phyloP scores from a whole-genome alignment of 495 filamentous ascomycete genomes.

The Aspergillus coremiiformis region DNA sequence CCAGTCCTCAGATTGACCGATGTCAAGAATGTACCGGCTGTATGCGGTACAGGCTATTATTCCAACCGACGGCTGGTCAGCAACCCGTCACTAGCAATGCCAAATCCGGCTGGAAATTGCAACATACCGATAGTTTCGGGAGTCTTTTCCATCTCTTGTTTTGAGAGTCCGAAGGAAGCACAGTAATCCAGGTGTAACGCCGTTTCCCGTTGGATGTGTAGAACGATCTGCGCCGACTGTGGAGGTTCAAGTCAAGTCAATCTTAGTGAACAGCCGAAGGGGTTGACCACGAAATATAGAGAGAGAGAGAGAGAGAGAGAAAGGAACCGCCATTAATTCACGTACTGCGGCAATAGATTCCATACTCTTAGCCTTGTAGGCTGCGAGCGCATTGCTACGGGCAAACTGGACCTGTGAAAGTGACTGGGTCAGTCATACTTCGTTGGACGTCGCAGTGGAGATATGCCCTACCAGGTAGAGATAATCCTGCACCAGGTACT shows the following conservation, averaged over 20 bases:
- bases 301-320: too few species aligned
- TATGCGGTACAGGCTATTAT: slow-evolving; percentile 39
- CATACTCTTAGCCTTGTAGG: slow-evolving; percentile 72
- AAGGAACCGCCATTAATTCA: background rate
- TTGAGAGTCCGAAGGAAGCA: slow-evolving; percentile 67
- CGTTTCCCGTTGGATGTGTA: slow-evolving; percentile 72
- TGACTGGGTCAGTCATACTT: background rate
- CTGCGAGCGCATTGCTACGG: slow-evolving; percentile 71
- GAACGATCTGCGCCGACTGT: slow-evolving; percentile 62
- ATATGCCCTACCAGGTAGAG: slow-evolving; percentile 61
- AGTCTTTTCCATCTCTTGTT: slow-evolving; percentile 60
- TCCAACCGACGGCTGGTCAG: background rate
- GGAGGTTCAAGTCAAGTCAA: background rate
- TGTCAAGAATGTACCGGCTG: slow-evolving; percentile 75
- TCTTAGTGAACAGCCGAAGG: background rate
- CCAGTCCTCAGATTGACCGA: slow-evolving; percentile 81
- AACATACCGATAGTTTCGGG: slow-evolving; percentile 65
- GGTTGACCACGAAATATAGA: background rate
- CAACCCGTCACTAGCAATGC: slow-evolving; percentile 34
- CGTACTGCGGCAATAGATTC: slow-evolving; percentile 60
- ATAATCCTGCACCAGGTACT: slow-evolving; percentile 86
- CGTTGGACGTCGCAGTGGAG: background rate
- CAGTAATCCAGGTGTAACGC: slow-evolving; percentile 76
- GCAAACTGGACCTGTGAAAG: slow-evolving; percentile 72
- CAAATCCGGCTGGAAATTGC: background rate